phyloP scores from a whole-genome alignment of 2,329 filamentous ascomycete species.

The Fusarium protoensiforme region DNA sequence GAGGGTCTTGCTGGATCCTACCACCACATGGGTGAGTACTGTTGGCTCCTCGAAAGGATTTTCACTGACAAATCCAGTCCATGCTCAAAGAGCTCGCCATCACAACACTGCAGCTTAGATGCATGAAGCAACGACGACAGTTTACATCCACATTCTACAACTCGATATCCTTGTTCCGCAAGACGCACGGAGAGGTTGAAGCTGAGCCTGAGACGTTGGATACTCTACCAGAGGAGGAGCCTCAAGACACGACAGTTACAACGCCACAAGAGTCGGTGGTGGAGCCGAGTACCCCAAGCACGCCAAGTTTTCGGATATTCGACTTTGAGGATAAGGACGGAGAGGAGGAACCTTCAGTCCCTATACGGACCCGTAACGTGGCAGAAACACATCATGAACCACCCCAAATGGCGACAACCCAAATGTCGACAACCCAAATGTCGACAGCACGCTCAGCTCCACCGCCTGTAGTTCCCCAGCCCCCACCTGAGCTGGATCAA shows the following conservation, averaged over 20 bases:
- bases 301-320: neutral
- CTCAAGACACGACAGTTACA: neutral
- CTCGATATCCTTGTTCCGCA: constrained; percentile 4
- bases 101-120: constrained; percentile 13
- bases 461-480: neutral
- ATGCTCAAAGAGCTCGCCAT: constrained; percentile 23
- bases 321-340: neutral
- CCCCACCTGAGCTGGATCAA: fast-evolving
- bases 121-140: constrained; percentile 23
- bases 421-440: neutral
- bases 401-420: neutral
- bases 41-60: too few species aligned
- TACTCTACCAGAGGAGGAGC: neutral
- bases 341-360: neutral
- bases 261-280: neutral
- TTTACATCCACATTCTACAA: constrained; percentile 20
- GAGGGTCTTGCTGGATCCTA: constrained; percentile 3
- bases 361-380: neutral
- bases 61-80: neutral
- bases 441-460: neutral
- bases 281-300: neutral
- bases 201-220: neutral
- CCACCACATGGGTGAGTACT: constrained; percentile 14
- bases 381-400: neutral
- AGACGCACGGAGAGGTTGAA: neutral